A percentile compares a stretch with the other conserved stretches of the same genome.
phyloP scores from a whole-genome alignment of 108 stramenopile genomes.

The Nannochloropsis oceanica region DNA sequence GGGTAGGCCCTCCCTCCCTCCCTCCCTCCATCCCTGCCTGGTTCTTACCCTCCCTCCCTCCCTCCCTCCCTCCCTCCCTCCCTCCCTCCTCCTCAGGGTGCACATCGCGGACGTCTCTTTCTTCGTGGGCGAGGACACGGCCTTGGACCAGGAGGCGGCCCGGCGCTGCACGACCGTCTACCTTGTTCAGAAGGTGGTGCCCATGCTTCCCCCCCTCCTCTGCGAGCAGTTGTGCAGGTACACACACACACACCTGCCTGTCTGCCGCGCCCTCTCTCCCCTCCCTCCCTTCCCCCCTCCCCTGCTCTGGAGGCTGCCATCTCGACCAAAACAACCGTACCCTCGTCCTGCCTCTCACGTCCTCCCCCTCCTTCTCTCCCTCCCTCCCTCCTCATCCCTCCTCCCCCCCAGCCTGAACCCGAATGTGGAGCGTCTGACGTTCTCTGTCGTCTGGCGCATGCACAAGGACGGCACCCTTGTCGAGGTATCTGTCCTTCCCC shows the following conservation, averaged over 20 bases:
- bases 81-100: conserved; percentile 61
- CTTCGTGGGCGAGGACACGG: conserved; percentile 57
- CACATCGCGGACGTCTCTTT: conserved; percentile 95
- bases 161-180: conserved; percentile 84
- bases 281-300: not conserved
- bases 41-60: too few relatives aligned
- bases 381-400: too few relatives aligned
- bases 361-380: too few relatives aligned
- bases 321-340: too few relatives aligned
- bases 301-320: too few relatives aligned
- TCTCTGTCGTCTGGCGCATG: conserved; percentile 91
- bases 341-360: too few relatives aligned
- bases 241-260: not conserved
- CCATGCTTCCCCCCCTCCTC: conserved; percentile 31
- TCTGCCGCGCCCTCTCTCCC: not conserved
- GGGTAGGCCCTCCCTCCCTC: too few relatives aligned
- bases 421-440: conserved; percentile 81
- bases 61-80: not conserved
- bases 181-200: conserved; percentile 62
- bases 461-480: conserved; percentile 70
- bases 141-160: conserved; percentile 75
- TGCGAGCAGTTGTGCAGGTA: not conserved
- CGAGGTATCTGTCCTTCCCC: conserved; percentile 7
- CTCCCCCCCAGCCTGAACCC: conserved; percentile 92
- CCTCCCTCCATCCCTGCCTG: too few relatives aligned